Evolutionary conservation across 192 early-diverging fungal genomes (phyloP), one percentile per base, ranked within the genome.

Genomic region (Rhizophagus prolifer): DNA sequence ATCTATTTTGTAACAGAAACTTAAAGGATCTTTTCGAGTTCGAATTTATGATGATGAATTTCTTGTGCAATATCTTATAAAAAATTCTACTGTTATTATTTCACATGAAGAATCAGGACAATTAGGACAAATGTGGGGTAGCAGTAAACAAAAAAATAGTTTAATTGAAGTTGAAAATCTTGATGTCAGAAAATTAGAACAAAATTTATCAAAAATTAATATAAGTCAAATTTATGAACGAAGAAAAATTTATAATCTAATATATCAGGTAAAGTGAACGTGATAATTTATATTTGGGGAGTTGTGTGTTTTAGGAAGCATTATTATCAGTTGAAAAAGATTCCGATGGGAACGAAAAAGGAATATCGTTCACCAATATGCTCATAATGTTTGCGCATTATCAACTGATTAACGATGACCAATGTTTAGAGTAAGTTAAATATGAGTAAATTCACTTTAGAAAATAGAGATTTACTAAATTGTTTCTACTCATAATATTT

Each of bases 321-420:
- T 41, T 76, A 9, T 54, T 70, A n/a, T 60, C 76, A 2, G 36
- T 61, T 50, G 76, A 68, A 71, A 78, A 25, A 46, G 67, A 68
- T 68, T 28, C 23, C 19, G 30, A 25, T 38, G 76, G 44, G 12
- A 78, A 78, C 21, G 76, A 71, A 44, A 78, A 71, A 10, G 81
- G 81, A 9, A 78, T 85, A 7, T 82, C 81, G 36, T 89, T 88
- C 69, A 84, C 82, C 31, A 84, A 85, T 50, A 88, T 89, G 88
- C 78, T 89, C 46, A 77, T 82, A 58, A 85, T 85, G 75, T 67
- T 89, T 58, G 88, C 86, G 14, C 85, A 89, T 64, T 81, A 84
- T 80, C 88, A 88, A 72, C 65, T 89, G 28, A 85, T 86, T 64
- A 81, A 85, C 67, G 84, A 86, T 58, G 88, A 89, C n/a, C 78